Base-by-base conservation (phyloP, 352 stramenopile genomes). In the Aphanomyces astaci region DNA sequence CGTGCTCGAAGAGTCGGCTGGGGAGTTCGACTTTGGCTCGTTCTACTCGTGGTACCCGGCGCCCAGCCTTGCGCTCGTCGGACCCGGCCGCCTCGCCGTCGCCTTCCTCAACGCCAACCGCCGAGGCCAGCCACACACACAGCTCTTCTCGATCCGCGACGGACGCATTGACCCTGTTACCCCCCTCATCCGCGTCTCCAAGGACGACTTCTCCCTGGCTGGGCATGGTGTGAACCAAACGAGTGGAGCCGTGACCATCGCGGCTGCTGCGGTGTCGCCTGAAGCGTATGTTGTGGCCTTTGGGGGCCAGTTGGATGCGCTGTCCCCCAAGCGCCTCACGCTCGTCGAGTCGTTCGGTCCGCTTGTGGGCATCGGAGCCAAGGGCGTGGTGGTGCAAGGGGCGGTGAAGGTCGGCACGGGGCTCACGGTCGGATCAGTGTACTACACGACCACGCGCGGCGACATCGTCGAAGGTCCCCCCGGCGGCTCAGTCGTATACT, bases 371-470 rank as follows among this genome's bases (percentile, higher is more conserved):
- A 64, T 91, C 46, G 54, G 87, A 10, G 70, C 74, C 63, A 76
- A 79, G 49, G 77, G 70, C 27, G 71, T 77, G 52, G 77, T 78
- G 2, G 75, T 65, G 13, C 76, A 77, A 22, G 75, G 75, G 19
- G 49, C 43, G 0, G 71, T 40, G 9, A 57, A 66, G 4, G 53
- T 73, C 4, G 15, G 24, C 5, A 66, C 54, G 4, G 33, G 55
- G 1, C 77, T 78, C 27, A 64, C 84, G 9, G 65, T 57, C 7
- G 46, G 63, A 3, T 75, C 75, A 30, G 59, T 81, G 17, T 82
- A 90, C 71, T 90, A 88, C 73, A 80, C 80, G 7, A 88, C 75
- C 5, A 89, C 82, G 10, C 74, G 66, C 2, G 82, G 81, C 7
- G 71, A 65, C 15, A 56, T 88, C 30, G 72, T 81, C 15, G 30